Conservation (phyloP, 176 grass and related monocot genomes). For the Oropetium thomaeum region DNA sequence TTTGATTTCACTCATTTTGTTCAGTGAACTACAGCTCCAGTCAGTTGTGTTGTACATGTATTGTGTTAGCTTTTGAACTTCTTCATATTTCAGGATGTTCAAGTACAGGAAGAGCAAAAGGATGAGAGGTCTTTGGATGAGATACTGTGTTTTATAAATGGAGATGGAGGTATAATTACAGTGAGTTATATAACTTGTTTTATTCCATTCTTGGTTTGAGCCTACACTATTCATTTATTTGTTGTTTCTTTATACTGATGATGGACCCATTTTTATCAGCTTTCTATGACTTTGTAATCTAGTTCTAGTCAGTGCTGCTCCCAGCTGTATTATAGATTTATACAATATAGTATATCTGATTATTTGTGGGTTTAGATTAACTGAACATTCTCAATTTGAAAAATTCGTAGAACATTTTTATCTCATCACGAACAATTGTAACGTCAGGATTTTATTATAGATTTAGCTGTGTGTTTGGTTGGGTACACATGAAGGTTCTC, state of each 20-base stretch:
- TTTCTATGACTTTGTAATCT: neutral
- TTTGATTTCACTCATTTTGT: neutral
- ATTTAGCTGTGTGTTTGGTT: neutral
- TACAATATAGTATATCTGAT: constrained; percentile 4
- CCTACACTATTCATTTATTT: neutral
- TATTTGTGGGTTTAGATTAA: neutral
- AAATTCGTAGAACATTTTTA: neutral
- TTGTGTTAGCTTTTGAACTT: constrained; percentile 24
- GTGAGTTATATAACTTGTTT: constrained; percentile 51
- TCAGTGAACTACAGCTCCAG: neutral
- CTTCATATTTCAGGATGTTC: constrained; percentile 62
- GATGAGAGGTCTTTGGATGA: constrained; percentile 99
- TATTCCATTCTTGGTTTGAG: neutral
- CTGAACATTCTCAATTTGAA: neutral
- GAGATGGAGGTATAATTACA: constrained; percentile 84
- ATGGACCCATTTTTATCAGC: neutral
- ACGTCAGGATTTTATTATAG: neutral
- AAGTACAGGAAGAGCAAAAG: constrained; percentile 69
- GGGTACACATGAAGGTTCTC: neutral
- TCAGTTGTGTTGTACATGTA: neutral
- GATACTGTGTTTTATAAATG: constrained; percentile 98
- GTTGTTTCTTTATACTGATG: neutral
- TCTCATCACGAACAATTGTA: neutral
- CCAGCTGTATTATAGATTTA: neutral
- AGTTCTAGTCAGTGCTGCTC: neutral